Base-by-base conservation (phyloP, 352 stramenopile genomes). In the Pythium biforme region DNA sequence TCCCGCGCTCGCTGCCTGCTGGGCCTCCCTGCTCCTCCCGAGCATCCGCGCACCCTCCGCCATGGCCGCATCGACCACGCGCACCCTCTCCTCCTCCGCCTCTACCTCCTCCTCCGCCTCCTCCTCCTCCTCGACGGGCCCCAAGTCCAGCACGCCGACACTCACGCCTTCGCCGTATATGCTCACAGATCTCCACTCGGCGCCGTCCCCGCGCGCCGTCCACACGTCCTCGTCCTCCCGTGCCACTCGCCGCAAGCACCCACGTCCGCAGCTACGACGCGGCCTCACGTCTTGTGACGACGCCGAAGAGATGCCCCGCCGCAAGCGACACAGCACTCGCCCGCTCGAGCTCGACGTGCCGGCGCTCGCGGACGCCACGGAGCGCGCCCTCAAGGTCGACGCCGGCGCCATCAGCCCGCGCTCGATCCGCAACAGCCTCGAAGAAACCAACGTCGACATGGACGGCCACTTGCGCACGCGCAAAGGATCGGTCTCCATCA, bases 371-470 rank as follows among this genome's bases (percentile, higher is more conserved):
- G 57, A 62, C 56, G 57, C 57, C 27, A 26, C 54, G 10, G 54
- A 61, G 0, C 69, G 76, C 41, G 65, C 77, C 54, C 83, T 88
- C 54, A 80, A 79, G 59, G 66, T 73, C 39, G 84, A 86, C 50
- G 77, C 77, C 45, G 81, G 66, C 37, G 75, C 77, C 17, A 89
- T 89, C 51, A 91, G 82, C 47, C 82, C 82, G n/a, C 64, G 79
- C 1, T 79, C 77, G 14, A 89, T 90, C 65, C 77, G 76, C 50
- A 84, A 86, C 59, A 86, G 74, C 20, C 69, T 90, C 22, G 73
- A 75, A 11, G 81, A 89, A 55, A 70, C 79, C 26, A 71, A 83
- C 49, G 81, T 75, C 46, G 77, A 75, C 19, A 55, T 82, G 19
- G 68, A 88, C 20, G 72, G 68, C 25, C 77, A 83, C 58, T 52